Evolutionary conservation across 805 yeast genomes (phyloP), one percentile per base, ranked within the genome.

Genomic region (Yamadazyma paraphyllophila): DNA sequence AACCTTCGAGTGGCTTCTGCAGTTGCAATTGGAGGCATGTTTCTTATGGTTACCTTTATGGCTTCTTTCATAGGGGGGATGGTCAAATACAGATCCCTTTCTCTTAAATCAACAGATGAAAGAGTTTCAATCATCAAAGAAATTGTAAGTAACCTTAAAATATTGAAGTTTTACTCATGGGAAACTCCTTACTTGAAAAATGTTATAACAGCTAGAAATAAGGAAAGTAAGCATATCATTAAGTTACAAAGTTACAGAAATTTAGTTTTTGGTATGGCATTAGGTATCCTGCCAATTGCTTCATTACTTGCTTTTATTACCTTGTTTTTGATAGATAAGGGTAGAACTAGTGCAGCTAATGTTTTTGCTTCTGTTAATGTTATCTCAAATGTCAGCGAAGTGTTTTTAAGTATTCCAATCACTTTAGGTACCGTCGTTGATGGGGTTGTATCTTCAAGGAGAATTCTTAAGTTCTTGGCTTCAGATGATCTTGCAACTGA

Each of bases 131-230:
- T 78, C 38, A 81, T 89, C 62, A 83, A 87, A 52, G 97, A 91
- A 63, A 78, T 89, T 29, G 69, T 91, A 49, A 81, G 77, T 57
- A 81, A 85, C 52, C 77, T 91, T 75, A 88, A 85, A 58, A 75
- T 83, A 61, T 86, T 91, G 62, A 91, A 91, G 67, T 85, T 78
- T 61, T 91, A 89, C 62, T 87, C 95, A 1, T 91, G 97, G 97
- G 97, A 91, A 66, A 71, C 71, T 26, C 89, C 97, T 0, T 91
- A 88, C 60, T 72, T 74, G 43, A 61, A 73, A 7, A 66, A 74
- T 41, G 74, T 90, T 26, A 59, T 78, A 12, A 71, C 69, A 11
- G 69, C 79, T 24, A 78, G 97, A 60, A 54, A 58, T 0, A 55
- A 66, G 14, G 97, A 90, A 64, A 81, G 84, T 74, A 54, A 58